phyloP scores from a whole-genome alignment of 2,329 filamentous ascomycete genomes.

The Helminthosporium solani region DNA sequence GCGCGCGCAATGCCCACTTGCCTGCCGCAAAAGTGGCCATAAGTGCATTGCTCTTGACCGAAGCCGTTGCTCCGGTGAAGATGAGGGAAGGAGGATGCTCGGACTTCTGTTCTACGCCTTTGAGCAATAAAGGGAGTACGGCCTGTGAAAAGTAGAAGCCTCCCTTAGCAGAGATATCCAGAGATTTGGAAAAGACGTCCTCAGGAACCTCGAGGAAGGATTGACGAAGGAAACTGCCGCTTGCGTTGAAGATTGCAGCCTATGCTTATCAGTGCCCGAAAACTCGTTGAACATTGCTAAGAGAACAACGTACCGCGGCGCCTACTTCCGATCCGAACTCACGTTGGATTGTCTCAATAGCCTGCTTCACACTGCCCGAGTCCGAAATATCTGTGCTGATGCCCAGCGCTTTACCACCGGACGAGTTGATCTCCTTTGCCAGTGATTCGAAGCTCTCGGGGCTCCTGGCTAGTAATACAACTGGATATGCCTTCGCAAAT shows the following conservation, averaged over 20 bases:
- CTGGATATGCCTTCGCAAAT: constrained; percentile 66
- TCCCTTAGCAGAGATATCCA: constrained; percentile 55
- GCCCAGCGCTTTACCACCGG: constrained; percentile 69
- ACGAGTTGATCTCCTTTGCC: constrained; percentile 65
- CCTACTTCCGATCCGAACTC: constrained; percentile 55
- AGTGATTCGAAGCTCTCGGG: constrained; percentile 66
- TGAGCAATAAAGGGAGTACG: constrained; percentile 68
- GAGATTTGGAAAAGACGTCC: constrained; percentile 56
- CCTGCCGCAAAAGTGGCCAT: constrained; percentile 73
- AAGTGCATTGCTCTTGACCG: constrained; percentile 67
- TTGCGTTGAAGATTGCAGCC: constrained; percentile 72
- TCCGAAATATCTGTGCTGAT: constrained; percentile 66
- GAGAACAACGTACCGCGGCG: constrained; percentile 29
- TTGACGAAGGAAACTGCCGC: constrained; percentile 59
- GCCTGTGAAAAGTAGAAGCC: constrained; percentile 76
- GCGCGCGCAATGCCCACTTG: constrained; percentile 75
- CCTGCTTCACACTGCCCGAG: constrained; percentile 55
- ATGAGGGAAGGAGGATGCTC: constrained; percentile 75
- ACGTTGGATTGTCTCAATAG: constrained; percentile 63
- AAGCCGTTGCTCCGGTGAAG: constrained; percentile 84
- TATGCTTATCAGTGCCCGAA: constrained; percentile 6
- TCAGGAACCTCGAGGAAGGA: constrained; percentile 62
- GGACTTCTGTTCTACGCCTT: constrained; percentile 52
- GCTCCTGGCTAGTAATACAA: constrained; percentile 72
- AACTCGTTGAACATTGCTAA: not conserved